Conservation (phyloP, 805 yeast genomes). For the Zygosaccharomyces gambellarensis region DNA sequence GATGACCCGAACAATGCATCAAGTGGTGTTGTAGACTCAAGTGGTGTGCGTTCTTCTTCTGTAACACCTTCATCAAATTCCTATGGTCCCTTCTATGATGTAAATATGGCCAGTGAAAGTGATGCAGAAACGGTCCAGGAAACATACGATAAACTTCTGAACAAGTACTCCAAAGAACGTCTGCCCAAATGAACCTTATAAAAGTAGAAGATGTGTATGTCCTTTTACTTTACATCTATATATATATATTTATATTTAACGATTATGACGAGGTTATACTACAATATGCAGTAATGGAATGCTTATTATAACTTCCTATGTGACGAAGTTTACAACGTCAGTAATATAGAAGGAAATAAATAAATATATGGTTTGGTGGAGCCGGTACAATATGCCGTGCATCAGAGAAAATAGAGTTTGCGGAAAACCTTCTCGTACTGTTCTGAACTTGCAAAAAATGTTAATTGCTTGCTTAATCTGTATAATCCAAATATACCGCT, state of each 20-base stretch:
- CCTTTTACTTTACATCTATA: neutral
- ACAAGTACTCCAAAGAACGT: constrained; percentile 48
- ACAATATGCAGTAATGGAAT: neutral
- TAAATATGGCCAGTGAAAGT: neutral
- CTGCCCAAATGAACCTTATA: constrained; percentile 3
- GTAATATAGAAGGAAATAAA: neutral
- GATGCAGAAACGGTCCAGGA: constrained; percentile 51
- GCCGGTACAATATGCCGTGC: neutral
- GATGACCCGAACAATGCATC: constrained; percentile 3
- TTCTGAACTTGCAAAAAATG: constrained; percentile 7
- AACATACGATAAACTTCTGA: constrained; percentile 65
- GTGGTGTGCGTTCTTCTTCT: neutral
- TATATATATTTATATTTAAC: neutral
- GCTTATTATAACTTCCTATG: neutral
- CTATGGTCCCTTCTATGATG: neutral
- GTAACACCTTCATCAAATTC: neutral
- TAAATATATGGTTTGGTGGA: neutral
- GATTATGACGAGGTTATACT: neutral
- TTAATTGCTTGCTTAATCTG: constrained; percentile 15
- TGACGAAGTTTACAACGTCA: neutral
- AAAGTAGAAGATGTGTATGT: neutral
- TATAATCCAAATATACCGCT: constrained; percentile 19
- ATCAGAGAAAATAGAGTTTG: constrained; percentile 5
- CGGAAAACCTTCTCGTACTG: constrained; percentile 13
- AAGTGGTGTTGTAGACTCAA: neutral